These are phyloP conservation scores for Penicillium sp. DNA, from an alignment of 2,329 filamentous ascomycete genomes.

Conservation along the genomic window DNA sequence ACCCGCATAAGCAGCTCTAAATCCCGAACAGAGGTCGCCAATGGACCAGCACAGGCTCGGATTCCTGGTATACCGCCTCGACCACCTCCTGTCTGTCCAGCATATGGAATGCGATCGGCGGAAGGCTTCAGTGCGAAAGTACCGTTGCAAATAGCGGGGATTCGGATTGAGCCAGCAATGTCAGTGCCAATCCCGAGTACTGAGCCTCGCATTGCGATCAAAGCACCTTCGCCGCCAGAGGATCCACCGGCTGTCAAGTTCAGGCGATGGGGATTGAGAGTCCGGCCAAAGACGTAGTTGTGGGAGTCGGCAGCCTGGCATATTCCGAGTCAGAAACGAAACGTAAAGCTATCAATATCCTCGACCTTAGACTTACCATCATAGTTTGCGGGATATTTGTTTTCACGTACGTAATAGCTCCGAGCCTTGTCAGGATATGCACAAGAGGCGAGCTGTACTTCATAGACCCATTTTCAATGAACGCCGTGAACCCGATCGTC, in stretches of 20 bases:
- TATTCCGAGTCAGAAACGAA: conserved; percentile 39
- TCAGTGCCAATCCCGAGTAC: conserved; percentile 63
- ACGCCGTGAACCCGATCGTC: conserved; percentile 57
- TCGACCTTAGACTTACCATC: conserved; percentile 14
- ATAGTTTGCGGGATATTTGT: conserved; percentile 64
- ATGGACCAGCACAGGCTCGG: conserved; percentile 20
- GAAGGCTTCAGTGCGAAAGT: conserved; percentile 50
- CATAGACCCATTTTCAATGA: conserved; percentile 58
- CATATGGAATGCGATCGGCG: conserved; percentile 49
- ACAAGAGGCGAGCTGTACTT: conserved; percentile 56
- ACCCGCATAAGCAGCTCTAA: conserved; percentile 22
- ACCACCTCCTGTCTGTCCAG: conserved; percentile 41
- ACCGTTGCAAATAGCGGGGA: conserved; percentile 51
- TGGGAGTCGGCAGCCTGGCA: conserved; percentile 48
- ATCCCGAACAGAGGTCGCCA: conserved; percentile 28
- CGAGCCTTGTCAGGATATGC: conserved; percentile 56
- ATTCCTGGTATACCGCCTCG: conserved; percentile 21
- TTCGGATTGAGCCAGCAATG: conserved; percentile 49
- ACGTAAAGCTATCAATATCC: background rate
- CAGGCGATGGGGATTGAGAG: conserved; percentile 62
- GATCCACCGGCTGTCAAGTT: conserved; percentile 62
- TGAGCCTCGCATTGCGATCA: conserved; percentile 59
- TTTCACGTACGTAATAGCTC: conserved; percentile 67
- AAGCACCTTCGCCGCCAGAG: conserved; percentile 64
- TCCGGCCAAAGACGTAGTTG: conserved; percentile 62